Percentiles rank a stretch among this genome's conserved stretches.
Conservation (phyloP, 208 protist genomes). For the Phytomonas sp. region DNA sequence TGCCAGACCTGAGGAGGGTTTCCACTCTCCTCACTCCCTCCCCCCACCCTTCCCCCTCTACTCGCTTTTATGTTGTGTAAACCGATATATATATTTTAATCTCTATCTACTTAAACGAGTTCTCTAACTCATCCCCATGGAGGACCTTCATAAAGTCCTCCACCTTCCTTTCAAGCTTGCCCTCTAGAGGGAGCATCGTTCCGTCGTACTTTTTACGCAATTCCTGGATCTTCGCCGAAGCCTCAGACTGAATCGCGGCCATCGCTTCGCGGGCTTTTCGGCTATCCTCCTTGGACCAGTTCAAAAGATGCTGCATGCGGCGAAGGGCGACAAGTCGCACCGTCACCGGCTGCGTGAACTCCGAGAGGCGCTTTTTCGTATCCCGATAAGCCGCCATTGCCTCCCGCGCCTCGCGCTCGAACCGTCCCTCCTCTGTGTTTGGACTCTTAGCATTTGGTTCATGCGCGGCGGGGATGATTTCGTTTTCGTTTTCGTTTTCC, state of each 20-base stretch:
- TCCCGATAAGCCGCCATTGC: conserved; percentile 13
- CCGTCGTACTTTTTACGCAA: conserved; percentile 64
- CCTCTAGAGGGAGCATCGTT: conserved; percentile 70
- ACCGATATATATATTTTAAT: too few species aligned
- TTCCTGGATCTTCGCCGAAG: conserved; percentile 25
- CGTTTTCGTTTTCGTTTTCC: background rate
- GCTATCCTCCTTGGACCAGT: conserved; percentile 35
- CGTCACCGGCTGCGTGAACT: conserved; percentile 7
- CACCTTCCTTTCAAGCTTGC: conserved; percentile 50
- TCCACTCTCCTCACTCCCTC: too few species aligned
- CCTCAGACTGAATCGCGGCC: conserved; percentile 21
- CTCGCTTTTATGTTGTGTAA: too few species aligned
- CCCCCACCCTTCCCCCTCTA: too few species aligned
- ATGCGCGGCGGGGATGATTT: background rate
- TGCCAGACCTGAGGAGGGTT: too few species aligned
- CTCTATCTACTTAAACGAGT: too few species aligned
- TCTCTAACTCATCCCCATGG: background rate
- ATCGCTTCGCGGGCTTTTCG: conserved; percentile 26
- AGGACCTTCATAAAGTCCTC: conserved; percentile 30
- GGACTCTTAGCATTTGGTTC: background rate
- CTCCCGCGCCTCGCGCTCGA: conserved; percentile 7
- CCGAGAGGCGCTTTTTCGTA: conserved; percentile 15
- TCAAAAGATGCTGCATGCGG: conserved; percentile 42
- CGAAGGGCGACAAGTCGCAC: conserved; percentile 15
- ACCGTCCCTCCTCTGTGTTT: background rate